Percentiles rank a stretch among this genome's conserved stretches.
phyloP scores from a whole-genome alignment of 805 yeast genomes.

The Priceomyces fermenticarens region DNA sequence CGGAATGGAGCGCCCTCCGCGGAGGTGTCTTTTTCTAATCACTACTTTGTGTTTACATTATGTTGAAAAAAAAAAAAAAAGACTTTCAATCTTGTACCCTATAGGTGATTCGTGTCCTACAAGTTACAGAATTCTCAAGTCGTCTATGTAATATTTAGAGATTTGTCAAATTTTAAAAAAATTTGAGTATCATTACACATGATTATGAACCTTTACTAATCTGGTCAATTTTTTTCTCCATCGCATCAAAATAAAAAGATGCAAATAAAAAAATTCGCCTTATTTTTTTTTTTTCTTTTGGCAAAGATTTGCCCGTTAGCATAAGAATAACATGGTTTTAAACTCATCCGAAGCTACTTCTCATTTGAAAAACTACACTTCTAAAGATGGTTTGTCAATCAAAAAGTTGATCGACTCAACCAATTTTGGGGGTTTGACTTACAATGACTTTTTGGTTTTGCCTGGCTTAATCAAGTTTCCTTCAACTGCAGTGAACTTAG shows the following conservation, averaged over 20 bases:
- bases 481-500: conserved; percentile 71
- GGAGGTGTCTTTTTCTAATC: no score
- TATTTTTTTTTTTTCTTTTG: conserved; percentile 32
- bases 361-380: conserved; percentile 59
- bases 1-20: no score
- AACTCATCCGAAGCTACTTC: conserved; percentile 61
- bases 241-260: conserved; percentile 3
- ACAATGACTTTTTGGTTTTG: conserved; percentile 90
- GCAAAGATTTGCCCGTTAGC: conserved; percentile 37
- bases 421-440: conserved; percentile 92
- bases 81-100: no score
- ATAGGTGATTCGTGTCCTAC: no score
- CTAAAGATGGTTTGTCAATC: conserved; percentile 83
- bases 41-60: no score
- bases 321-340: conserved; percentile 25
- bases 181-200: background rate
- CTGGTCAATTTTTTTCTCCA: background rate
- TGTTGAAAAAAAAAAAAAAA: no score
- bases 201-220: background rate
- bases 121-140: no score
- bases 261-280: background rate
- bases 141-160: no score
- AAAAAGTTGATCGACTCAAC: conserved; percentile 85
- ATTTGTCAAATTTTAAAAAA: no score
- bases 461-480: conserved; percentile 95